Percentiles rank a stretch among this genome's conserved stretches.
Conservation (phyloP, 257 asterid species). For the Fraxinus americana region DNA sequence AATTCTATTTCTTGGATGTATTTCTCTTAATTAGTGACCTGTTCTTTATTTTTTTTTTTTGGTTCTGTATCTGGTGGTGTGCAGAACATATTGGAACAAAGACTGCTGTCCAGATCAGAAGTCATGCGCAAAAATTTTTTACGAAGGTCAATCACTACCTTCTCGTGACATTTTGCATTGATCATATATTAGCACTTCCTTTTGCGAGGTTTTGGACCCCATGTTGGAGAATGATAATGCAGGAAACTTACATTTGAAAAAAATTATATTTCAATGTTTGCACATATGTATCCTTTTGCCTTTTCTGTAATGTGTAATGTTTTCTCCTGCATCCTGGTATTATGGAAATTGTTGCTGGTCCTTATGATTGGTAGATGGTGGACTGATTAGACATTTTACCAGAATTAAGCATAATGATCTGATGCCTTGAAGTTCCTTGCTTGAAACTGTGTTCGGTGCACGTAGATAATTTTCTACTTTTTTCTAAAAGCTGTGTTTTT, state of each 20-base stretch:
- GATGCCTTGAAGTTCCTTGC: constrained; percentile 3
- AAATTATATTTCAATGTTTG: background rate
- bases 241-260: constrained; percentile 1
- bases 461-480: no score
- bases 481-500: no score
- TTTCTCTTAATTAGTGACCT: constrained; percentile 43
- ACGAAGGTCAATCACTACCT: constrained; percentile 76
- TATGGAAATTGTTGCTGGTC: no score
- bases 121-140: constrained; percentile 98
- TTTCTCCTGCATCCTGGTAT: background rate
- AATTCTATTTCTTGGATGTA: constrained; percentile 31
- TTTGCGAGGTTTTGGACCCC: constrained; percentile 25
- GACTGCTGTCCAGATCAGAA: constrained; percentile 99
- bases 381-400: background rate
- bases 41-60: constrained; percentile 4
- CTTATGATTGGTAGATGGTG: no score
- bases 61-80: constrained; percentile 47
- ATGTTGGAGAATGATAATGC: constrained; percentile 21
- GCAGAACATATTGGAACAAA: constrained; percentile 98
- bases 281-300: no score
- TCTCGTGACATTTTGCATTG: constrained; percentile 33
- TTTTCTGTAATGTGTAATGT: constrained; percentile 1
- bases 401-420: background rate
- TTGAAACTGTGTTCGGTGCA: background rate
- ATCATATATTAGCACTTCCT: constrained; percentile 12